These are phyloP conservation scores for Lenwebbia sp. DNA, from an alignment of 345 rosid species.

Conservation along the genomic window DNA sequence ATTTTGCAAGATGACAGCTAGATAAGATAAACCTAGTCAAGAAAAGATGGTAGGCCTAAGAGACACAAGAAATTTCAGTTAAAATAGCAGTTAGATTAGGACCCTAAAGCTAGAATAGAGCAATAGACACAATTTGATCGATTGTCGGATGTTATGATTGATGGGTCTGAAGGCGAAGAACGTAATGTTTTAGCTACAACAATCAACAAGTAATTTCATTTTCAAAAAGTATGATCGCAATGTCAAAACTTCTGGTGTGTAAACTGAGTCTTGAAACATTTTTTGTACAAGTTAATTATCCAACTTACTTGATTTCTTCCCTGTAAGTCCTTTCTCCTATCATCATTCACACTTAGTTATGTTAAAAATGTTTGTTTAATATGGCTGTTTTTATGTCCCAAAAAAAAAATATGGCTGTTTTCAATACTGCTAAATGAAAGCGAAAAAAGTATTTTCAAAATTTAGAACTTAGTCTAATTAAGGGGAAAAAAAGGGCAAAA, in stretches of 20 bases:
- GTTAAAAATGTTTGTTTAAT: background rate
- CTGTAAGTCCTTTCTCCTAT: background rate
- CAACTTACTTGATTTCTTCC: background rate
- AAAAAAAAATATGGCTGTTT: background rate
- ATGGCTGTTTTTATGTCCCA: background rate
- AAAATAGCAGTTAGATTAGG: too few species aligned
- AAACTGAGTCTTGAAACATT: background rate
- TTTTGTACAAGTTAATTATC: background rate
- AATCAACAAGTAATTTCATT: too few species aligned
- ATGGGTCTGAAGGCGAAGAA: background rate
- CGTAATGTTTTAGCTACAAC: too few species aligned
- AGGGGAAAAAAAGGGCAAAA: too few species aligned
- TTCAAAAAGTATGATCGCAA: too few species aligned
- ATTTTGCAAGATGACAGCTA: background rate
- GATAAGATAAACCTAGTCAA: too few species aligned
- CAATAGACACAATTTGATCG: background rate
- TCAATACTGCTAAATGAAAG: background rate
- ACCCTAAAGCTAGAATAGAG: too few species aligned
- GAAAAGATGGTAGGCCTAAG: background rate
- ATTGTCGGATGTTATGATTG: background rate
- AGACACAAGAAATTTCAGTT: too few species aligned
- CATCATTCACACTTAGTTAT: background rate
- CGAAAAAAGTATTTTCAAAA: background rate
- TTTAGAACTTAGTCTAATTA: background rate
- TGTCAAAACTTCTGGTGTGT: background rate